Evolutionary conservation across 257 asterid species (phyloP).

Genomic region (Nemophila menziesii): DNA sequence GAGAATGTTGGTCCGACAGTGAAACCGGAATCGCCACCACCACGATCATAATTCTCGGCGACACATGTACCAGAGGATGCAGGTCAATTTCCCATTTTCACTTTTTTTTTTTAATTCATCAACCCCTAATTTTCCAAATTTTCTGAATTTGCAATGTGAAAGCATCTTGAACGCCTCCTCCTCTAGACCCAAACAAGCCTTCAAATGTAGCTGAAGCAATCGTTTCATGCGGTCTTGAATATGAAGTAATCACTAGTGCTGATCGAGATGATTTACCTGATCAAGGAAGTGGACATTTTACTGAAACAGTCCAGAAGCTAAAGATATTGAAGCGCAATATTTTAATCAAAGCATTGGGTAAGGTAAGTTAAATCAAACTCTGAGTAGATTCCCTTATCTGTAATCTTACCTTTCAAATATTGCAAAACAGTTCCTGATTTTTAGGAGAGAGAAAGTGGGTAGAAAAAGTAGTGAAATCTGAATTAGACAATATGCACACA

Average conservation of each 20-base stretch:
- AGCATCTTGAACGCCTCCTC: conserved; percentile 98
- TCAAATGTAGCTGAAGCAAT: conserved; percentile 94
- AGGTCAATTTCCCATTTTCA: conserved; percentile 24
- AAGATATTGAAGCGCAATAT: conserved; percentile 72
- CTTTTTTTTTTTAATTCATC: neutral
- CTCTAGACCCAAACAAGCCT: conserved; percentile 95
- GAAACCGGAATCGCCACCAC: conserved; percentile 99
- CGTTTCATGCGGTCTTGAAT: conserved; percentile 98
- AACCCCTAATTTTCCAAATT: neutral
- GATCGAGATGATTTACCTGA: conserved; percentile 92
- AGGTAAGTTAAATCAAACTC: conserved; percentile 4
- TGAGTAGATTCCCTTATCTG: neutral
- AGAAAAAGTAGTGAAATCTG: conserved; percentile 89
- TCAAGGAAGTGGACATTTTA: conserved; percentile 95
- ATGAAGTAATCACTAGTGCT: conserved; percentile 92
- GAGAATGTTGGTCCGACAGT: conserved; percentile 99
- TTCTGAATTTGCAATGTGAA: conserved; percentile 94
- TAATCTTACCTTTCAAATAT: conserved; percentile 6
- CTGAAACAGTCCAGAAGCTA: conserved; percentile 85
- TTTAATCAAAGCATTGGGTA: conserved; percentile 90
- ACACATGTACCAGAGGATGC: conserved; percentile 96
- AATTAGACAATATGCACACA: conserved; percentile 91
- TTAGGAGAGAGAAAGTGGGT: conserved; percentile 66
- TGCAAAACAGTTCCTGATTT: conserved; percentile 93
- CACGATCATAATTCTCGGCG: conserved; percentile 94